Evolutionary conservation across 2,329 filamentous ascomycete species (phyloP).

Genomic region (Colletotrichum truncatum): DNA sequence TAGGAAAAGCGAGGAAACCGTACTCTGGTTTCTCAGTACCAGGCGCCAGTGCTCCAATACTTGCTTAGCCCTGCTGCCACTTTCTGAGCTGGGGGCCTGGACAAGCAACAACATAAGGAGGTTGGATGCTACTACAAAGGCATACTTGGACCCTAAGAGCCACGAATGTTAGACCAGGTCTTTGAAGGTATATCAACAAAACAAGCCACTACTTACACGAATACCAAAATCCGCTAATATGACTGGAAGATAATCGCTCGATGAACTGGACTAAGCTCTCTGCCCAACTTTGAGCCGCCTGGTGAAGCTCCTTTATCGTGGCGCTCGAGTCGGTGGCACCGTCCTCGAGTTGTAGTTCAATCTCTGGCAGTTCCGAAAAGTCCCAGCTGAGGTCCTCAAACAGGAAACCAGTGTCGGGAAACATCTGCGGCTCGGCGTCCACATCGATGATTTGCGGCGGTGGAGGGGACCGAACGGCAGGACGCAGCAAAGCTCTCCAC

Average conservation of each 20-base stretch:
- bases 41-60: neutral
- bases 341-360: neutral
- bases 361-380: neutral
- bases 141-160: neutral
- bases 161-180: rapidly evolving
- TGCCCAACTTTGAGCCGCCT: neutral
- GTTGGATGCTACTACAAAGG: neutral
- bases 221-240: neutral
- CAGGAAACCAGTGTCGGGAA: neutral
- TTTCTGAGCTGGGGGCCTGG: neutral
- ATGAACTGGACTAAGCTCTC: neutral
- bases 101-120: neutral
- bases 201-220: neutral
- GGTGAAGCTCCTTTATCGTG: neutral
- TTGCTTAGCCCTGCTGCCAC: neutral
- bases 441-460: neutral
- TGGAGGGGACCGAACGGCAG: neutral
- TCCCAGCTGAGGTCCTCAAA: neutral
- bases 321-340: neutral
- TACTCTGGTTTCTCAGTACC: neutral
- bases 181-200: too few relatives aligned
- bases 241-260: neutral
- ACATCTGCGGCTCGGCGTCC: neutral
- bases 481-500: neutral
- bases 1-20: neutral